phyloP scores from a whole-genome alignment of 78 protist genomes.

The Dictyostelium citrinum region DNA sequence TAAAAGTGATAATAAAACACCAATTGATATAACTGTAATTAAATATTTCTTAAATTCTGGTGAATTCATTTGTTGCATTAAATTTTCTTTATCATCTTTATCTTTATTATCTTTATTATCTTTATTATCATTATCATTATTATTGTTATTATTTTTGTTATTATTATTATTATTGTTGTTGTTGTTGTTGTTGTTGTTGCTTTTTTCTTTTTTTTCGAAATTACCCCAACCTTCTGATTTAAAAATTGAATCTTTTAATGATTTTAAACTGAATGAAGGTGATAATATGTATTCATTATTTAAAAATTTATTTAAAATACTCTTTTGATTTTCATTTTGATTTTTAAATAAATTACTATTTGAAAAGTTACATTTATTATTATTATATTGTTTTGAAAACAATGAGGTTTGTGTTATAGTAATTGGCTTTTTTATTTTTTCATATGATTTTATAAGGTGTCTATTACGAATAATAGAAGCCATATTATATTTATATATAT shows the following conservation, averaged over 20 bases:
- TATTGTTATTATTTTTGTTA: neutral
- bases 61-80: neutral
- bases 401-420: neutral
- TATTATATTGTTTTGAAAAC: neutral
- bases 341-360: neutral
- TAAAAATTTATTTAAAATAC: neutral
- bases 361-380: neutral
- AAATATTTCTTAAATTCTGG: neutral
- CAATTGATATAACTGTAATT: neutral
- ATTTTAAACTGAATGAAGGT: neutral
- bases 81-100: neutral
- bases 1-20: neutral
- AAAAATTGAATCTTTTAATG: neutral
- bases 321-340: neutral
- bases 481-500: neutral
- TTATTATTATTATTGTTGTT: neutral
- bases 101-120: neutral
- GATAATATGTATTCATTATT: neutral
- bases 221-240: neutral
- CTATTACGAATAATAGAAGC: constrained; percentile 16
- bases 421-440: neutral
- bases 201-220: neutral
- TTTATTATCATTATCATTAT: neutral
- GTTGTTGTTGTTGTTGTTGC: neutral
- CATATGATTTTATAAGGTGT: neutral